Evolutionary conservation across 2,329 filamentous ascomycete genomes (phyloP).

Genomic region (Hymenoscyphus albidus): DNA sequence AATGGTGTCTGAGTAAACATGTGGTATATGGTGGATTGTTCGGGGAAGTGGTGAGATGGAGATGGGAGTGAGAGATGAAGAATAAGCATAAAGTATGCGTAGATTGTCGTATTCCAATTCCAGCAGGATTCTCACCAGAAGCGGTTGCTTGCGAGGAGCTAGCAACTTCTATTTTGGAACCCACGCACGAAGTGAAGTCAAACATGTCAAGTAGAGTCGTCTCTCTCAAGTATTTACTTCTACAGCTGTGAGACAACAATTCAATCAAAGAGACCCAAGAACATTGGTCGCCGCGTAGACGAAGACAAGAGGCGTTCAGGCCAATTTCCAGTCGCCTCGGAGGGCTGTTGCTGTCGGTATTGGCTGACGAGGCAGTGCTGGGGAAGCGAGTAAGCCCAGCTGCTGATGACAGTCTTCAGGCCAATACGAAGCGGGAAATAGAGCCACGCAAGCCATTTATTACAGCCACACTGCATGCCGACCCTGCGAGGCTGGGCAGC

Average conservation of each 20-base stretch:
- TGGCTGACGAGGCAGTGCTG: constrained; percentile 3
- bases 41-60: not conserved
- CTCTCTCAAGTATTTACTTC: not conserved
- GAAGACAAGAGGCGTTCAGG: not conserved
- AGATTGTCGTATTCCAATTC: not conserved
- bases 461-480: not conserved
- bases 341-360: not conserved
- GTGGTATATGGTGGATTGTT: not conserved
- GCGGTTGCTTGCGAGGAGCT: not conserved
- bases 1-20: not conserved
- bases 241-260: too few species aligned
- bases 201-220: not conserved
- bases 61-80: not conserved
- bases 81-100: not conserved
- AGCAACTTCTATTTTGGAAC: not conserved
- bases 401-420: not conserved
- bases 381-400: not conserved
- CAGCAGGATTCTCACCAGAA: not conserved
- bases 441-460: not conserved
- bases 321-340: not conserved
- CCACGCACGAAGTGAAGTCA: not conserved
- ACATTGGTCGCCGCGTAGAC: not conserved
- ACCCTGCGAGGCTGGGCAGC: too few species aligned
- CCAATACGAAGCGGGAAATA: not conserved
- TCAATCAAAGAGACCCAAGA: not conserved